These are phyloP conservation scores for Vigna nakashimae DNA, from an alignment of 306 rosid species.

Conservation along the genomic window DNA sequence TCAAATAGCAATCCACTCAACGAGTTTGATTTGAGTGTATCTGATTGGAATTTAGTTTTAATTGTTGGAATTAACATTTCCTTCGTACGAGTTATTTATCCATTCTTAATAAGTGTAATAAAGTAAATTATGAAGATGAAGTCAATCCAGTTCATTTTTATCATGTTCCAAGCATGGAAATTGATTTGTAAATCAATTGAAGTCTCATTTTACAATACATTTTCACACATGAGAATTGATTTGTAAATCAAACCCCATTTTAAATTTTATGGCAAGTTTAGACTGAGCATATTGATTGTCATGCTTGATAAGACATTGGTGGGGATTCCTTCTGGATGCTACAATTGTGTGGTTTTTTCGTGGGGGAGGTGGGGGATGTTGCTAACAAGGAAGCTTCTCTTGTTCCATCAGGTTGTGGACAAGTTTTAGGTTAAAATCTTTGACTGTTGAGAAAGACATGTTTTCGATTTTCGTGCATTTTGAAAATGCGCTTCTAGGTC, in stretches of 20 bases:
- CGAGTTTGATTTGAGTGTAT: slow-evolving; percentile 19
- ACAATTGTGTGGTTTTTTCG: too few species aligned
- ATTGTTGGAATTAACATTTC: slow-evolving; percentile 2
- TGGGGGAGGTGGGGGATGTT: too few species aligned
- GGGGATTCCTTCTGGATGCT: too few species aligned
- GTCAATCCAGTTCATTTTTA: slow-evolving; percentile 1
- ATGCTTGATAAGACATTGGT: too few species aligned
- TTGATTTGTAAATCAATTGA: not conserved
- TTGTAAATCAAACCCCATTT: not conserved
- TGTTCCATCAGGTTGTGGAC: slow-evolving; percentile 13
- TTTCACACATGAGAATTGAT: not conserved
- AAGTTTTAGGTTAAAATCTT: not conserved
- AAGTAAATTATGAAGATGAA: slow-evolving; percentile 1
- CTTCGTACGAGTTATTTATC: not conserved
- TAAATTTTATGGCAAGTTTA: too few species aligned
- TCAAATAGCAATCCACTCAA: not conserved
- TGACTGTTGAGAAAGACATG: slow-evolving; percentile 16
- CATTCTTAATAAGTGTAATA: not conserved
- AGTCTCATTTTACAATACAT: not conserved
- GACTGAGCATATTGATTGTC: too few species aligned
- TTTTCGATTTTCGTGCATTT: slow-evolving; percentile 5
- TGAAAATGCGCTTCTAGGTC: slow-evolving; percentile 11
- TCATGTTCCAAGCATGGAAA: not conserved
- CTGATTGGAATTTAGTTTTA: not conserved
- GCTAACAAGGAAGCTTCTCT: not conserved